phyloP scores from a whole-genome alignment of 2,329 filamentous ascomycete species.

The Diaporthe nobilis region DNA sequence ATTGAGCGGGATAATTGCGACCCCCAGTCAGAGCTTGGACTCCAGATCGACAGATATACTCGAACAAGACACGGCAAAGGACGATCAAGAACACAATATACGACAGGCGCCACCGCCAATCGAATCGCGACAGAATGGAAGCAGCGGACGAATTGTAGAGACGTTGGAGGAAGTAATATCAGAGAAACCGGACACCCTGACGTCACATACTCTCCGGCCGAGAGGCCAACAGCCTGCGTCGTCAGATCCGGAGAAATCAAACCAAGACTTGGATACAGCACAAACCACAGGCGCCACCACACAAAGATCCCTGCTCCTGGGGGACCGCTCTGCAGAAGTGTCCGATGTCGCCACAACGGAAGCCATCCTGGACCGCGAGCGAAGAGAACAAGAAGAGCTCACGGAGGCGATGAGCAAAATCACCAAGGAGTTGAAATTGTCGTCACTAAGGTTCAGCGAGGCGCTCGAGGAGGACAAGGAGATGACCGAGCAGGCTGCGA shows the following conservation, averaged over 20 bases:
- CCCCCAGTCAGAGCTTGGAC: constrained; percentile 67
- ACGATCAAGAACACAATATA: constrained; percentile 33
- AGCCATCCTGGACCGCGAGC: constrained; percentile 81
- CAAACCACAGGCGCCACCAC: constrained; percentile 42
- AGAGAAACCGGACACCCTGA: constrained; percentile 45
- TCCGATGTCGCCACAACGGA: constrained; percentile 70
- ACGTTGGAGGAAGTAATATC: constrained; percentile 34
- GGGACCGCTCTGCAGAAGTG: constrained; percentile 35
- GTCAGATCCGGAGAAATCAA: constrained; percentile 36
- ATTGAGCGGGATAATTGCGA: constrained; percentile 67
- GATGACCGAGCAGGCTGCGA: constrained; percentile 77
- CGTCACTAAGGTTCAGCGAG: constrained; percentile 78
- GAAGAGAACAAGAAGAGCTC: constrained; percentile 85
- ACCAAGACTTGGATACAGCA: constrained; percentile 33
- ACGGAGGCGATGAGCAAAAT: constrained; percentile 86
- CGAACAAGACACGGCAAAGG: constrained; percentile 45
- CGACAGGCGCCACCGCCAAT: constrained; percentile 23
- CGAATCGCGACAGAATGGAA: constrained; percentile 18
- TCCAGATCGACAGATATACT: constrained; percentile 49
- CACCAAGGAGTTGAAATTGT: constrained; percentile 82
- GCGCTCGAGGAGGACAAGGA: constrained; percentile 81
- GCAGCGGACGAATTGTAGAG: constrained; percentile 25
- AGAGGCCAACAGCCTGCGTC: constrained; percentile 42
- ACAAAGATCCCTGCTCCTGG: constrained; percentile 36
- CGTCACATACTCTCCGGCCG: constrained; percentile 53